These are phyloP conservation scores for Wickerhamiella australiensis DNA, from an alignment of 805 yeast genomes.

Conservation along the genomic window DNA sequence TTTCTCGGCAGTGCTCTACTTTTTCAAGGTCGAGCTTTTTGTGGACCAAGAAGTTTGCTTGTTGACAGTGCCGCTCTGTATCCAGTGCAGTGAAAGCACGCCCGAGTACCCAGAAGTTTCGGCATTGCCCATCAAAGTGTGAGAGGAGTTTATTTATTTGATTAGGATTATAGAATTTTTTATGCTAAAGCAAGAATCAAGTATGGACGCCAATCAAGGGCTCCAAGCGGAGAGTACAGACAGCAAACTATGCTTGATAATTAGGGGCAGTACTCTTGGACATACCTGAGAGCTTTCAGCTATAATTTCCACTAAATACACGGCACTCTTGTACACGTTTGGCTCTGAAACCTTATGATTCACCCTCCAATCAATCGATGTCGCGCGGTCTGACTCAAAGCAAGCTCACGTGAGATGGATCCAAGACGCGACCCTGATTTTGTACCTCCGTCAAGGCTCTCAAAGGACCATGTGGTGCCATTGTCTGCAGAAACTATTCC, in stretches of 20 bases:
- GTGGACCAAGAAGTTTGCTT: not conserved
- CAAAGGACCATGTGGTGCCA: not conserved
- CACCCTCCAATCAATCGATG: not conserved
- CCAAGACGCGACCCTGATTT: slow-evolving; percentile 88
- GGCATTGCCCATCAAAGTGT: not conserved
- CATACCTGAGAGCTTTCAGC: too few species aligned
- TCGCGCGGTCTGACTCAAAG: slow-evolving; percentile 2
- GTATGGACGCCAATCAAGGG: too few species aligned
- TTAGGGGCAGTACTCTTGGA: too few species aligned
- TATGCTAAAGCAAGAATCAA: too few species aligned
- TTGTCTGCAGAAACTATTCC: slow-evolving; percentile 29
- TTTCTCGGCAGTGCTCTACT: slow-evolving; percentile 11
- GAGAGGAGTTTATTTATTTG: slow-evolving; percentile 1
- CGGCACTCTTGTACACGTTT: too few species aligned
- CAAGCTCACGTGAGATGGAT: slow-evolving; percentile 44
- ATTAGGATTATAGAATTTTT: not conserved
- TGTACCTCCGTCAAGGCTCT: slow-evolving; percentile 60
- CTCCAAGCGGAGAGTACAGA: too few species aligned
- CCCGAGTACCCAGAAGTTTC: slow-evolving; percentile 6
- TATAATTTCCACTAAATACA: too few species aligned
- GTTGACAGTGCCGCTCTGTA: slow-evolving; percentile 8
- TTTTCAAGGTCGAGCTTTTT: slow-evolving; percentile 2
- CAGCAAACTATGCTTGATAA: too few species aligned
- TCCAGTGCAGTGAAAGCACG: not conserved
- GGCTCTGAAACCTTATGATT: not conserved